phyloP scores from a whole-genome alignment of 1,284 basidiomycete species.

The Veloporphyrellus conicus region DNA sequence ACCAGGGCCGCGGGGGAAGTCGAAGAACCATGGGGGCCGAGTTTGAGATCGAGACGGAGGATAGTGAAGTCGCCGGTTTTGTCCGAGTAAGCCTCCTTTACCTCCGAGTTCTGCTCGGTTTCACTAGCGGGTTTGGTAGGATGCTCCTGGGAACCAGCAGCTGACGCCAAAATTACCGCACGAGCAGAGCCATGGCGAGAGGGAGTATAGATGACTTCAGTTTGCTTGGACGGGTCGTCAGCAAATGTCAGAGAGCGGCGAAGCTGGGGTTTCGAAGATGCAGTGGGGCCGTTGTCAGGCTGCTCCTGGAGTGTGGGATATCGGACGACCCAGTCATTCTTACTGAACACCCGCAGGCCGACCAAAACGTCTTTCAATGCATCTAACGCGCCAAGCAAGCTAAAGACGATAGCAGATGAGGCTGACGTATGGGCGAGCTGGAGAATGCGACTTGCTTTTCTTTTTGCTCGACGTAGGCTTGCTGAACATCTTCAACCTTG shows the following conservation, averaged over 20 bases:
- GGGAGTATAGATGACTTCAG: constrained; percentile 61
- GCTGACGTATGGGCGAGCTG: neutral
- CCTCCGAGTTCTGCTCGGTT: constrained; percentile 33
- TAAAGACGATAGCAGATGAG: constrained; percentile 31
- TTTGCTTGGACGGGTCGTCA: constrained; percentile 68
- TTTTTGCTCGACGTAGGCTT: constrained; percentile 67
- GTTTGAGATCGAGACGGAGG: constrained; percentile 88
- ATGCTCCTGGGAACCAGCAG: constrained; percentile 42
- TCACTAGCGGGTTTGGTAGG: constrained; percentile 36
- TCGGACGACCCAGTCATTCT: constrained; percentile 79
- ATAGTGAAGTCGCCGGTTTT: constrained; percentile 68
- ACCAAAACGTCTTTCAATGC: constrained; percentile 65
- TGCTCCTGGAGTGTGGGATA: constrained; percentile 67
- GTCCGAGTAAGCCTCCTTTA: constrained; percentile 42
- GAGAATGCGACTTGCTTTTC: constrained; percentile 49
- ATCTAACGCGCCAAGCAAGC: constrained; percentile 73
- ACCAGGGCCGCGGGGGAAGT: constrained; percentile 77
- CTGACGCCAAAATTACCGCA: constrained; percentile 54
- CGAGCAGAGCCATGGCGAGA: constrained; percentile 48
- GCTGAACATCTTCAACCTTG: constrained; percentile 66
- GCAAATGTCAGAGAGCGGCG: constrained; percentile 77
- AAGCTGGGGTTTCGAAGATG: constrained; percentile 32
- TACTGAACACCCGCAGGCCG: constrained; percentile 79
- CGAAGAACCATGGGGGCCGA: constrained; percentile 72
- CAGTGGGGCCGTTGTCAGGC: constrained; percentile 8